Percentiles rank a stretch among this genome's conserved stretches.
Conservation (phyloP, 345 rosid species). For the Lumnitzera racemosa region DNA sequence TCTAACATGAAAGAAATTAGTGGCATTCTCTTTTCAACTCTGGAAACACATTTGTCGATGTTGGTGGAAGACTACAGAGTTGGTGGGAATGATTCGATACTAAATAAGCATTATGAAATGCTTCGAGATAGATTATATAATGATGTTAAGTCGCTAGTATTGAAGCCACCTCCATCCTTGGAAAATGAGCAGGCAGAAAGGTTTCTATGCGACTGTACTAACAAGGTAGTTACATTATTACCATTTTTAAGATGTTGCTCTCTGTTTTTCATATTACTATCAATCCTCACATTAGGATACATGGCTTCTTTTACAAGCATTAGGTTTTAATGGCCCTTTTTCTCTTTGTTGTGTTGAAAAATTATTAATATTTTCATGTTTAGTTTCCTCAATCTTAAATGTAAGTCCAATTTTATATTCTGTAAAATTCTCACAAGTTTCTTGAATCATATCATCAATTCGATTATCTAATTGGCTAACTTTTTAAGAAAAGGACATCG, state of each 20-base stretch:
- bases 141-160: slow-evolving; percentile 29
- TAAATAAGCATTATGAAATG: slow-evolving; percentile 40
- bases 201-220: slow-evolving; percentile 22
- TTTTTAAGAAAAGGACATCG: too few relatives aligned
- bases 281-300: slow-evolving; percentile 16
- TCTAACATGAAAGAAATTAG: slow-evolving; percentile 46
- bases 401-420: too few relatives aligned
- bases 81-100: slow-evolving; percentile 15
- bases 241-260: slow-evolving; percentile 36
- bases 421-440: too few relatives aligned
- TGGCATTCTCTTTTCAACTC: slow-evolving; percentile 45
- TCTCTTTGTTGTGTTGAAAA: background rate
- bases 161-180: slow-evolving; percentile 19
- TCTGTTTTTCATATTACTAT: slow-evolving; percentile 33
- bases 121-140: slow-evolving; percentile 38
- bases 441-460: too few relatives aligned
- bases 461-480: too few relatives aligned
- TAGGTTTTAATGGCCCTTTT: background rate
- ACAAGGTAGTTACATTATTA: slow-evolving; percentile 80
- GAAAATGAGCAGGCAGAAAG: slow-evolving; percentile 27
- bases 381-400: too few relatives aligned
- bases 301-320: slow-evolving; percentile 1
- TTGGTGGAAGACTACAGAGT: slow-evolving; percentile 21
- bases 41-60: slow-evolving; percentile 41
- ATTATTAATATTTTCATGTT: too few relatives aligned